Evolutionary conservation across 148 eudicot species (phyloP).

Genomic region (Chenopodium suecicum): DNA sequence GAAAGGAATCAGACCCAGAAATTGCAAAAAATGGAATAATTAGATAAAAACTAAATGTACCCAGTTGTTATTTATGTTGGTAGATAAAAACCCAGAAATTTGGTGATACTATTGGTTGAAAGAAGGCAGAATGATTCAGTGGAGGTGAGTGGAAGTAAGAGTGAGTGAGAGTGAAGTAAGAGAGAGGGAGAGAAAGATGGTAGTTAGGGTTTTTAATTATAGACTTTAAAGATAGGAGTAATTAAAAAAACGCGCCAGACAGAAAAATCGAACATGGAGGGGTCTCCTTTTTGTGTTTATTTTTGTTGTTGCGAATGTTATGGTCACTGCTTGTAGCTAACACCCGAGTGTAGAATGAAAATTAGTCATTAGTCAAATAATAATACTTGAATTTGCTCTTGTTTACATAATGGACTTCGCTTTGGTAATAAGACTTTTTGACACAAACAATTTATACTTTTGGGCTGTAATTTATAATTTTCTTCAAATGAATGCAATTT

Average conservation of each 20-base stretch:
- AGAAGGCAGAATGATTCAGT: slow-evolving; percentile 3
- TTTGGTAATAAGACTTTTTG: no score
- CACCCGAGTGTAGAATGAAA: no score
- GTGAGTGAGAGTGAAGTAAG: slow-evolving; percentile 32
- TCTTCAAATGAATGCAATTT: no score
- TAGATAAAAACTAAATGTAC: slow-evolving; percentile 6
- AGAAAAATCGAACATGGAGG: slow-evolving; percentile 51
- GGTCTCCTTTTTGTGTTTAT: slow-evolving; percentile 17
- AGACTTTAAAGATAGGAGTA: slow-evolving; percentile 23
- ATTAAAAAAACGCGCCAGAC: slow-evolving; percentile 45
- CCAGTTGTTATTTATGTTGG: slow-evolving; percentile 3
- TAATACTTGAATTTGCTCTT: no score
- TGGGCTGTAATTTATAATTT: no score
- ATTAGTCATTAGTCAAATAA: no score
- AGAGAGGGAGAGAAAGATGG: slow-evolving; percentile 35
- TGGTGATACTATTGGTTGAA: neutral
- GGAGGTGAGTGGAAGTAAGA: slow-evolving; percentile 21
- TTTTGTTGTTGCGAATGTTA: neutral
- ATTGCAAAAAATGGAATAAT: neutral
- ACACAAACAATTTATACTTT: no score
- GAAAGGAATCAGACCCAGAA: slow-evolving; percentile 44
- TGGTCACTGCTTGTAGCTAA: no score
- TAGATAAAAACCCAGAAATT: slow-evolving; percentile 20
- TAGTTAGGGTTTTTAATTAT: slow-evolving; percentile 40
- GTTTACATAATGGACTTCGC: no score